Evolutionary conservation across 2,329 filamentous ascomycete species (phyloP).

Genomic region (Microsporum audouinii): DNA sequence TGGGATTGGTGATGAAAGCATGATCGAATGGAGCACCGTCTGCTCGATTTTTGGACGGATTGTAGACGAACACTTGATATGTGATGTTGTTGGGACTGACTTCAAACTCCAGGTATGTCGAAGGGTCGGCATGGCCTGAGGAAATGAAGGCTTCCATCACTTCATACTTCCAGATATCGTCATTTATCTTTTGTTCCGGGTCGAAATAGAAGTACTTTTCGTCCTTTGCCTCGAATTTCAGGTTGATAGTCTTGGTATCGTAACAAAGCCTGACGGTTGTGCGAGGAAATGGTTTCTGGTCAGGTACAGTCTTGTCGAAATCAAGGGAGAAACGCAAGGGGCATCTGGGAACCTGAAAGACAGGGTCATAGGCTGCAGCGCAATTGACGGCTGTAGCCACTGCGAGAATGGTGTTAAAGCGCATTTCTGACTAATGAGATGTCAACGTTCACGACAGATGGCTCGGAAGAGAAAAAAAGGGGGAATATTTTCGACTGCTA

Average conservation of each 20-base stretch:
- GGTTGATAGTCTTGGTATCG: slow-evolving; percentile 29
- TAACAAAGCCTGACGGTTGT: slow-evolving; percentile 42
- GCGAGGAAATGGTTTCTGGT: slow-evolving; percentile 31
- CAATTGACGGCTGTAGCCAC: slow-evolving; percentile 5
- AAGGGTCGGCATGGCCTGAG: slow-evolving; percentile 36
- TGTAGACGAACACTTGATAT: slow-evolving; percentile 43
- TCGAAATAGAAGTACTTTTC: slow-evolving; percentile 41
- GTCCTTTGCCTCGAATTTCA: slow-evolving; percentile 37
- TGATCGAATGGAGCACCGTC: slow-evolving; percentile 36
- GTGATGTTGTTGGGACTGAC: slow-evolving; percentile 43
- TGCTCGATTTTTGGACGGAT: slow-evolving; percentile 38
- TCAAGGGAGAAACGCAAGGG: slow-evolving; percentile 5
- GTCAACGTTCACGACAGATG: background rate
- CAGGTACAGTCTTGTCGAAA: slow-evolving; percentile 34
- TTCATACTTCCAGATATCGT: slow-evolving; percentile 40
- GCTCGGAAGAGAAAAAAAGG: background rate
- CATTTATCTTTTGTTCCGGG: slow-evolving; percentile 30
- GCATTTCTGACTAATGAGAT: slow-evolving; percentile 8
- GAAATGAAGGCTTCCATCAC: slow-evolving; percentile 43
- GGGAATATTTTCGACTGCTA: background rate
- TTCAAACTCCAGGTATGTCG: slow-evolving; percentile 43
- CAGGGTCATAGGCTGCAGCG: background rate
- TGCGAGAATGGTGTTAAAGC: slow-evolving; percentile 7
- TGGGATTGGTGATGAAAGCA: slow-evolving; percentile 33
- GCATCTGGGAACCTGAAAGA: slow-evolving; percentile 9